Base-by-base conservation (phyloP, 2,329 filamentous ascomycete species). In the Chaetoscypha palmicola region DNA sequence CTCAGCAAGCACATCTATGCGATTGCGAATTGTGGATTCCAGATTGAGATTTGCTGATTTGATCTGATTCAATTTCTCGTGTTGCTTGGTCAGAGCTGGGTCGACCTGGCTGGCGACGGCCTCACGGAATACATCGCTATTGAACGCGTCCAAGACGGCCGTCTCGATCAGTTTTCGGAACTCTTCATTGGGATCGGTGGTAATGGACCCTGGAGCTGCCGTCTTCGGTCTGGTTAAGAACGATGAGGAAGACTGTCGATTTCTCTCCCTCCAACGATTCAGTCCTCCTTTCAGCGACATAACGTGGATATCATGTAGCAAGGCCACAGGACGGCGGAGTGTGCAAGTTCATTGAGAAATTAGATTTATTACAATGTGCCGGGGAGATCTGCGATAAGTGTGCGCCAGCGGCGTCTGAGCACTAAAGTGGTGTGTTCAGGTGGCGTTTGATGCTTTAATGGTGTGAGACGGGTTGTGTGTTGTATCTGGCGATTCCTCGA, bases 11-110 rank as follows among this genome's bases (percentile, higher is more conserved):
- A 50, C 43, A 24, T 48, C 50, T 12, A 54, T 24, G 16, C 47
- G 45, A 3, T 41, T 41, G 19, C 52, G 50, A 12, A 55, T 22
- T 10, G 41, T 46, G 3, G 53, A 52, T 21, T 54, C 51, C 12
- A 54, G 31, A 38, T 55, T 55, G 19, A 55, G 38, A 19, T 46
- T 54, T n/a, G 53, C 35, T 4, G 43, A 33, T 23, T 52, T 54
- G 31, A 54, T 39, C 34, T 50, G 49, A 32, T 54, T 51, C 17
- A 55, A 38, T 33, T 54, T 54, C 21, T 55, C 53, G 23, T 52
- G 46, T 12, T 54, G 51, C 16, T 46, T 35, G 16, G 51, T 40
- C 10, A 55, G 45, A 14, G 45, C 41, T 4, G 53, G 53, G 22
- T 54, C 50, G 11, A 55, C 44, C 23, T 54, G 51, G 17, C 47